Evolutionary conservation across 139 green algal species (phyloP).

Genomic region (Ostreobium quekettii): DNA sequence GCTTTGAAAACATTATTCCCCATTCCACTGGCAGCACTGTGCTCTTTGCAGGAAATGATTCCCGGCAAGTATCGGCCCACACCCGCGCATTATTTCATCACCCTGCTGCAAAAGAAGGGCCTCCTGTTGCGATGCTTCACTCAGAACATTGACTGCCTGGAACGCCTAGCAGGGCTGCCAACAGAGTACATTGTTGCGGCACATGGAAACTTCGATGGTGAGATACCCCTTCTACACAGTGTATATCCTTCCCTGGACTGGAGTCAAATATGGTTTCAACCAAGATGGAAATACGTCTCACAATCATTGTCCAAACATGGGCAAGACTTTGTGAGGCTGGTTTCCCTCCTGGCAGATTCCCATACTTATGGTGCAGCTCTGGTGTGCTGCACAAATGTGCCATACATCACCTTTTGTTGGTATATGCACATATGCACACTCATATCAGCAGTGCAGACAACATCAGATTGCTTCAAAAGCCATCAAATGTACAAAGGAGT

Average conservation of each 20-base stretch:
- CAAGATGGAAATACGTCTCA: neutral
- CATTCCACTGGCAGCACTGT: no score
- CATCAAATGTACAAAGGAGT: no score
- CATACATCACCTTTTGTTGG: no score
- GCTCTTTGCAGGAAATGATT: slow-evolving; percentile 43
- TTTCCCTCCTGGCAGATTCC: neutral
- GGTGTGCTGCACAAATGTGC: no score
- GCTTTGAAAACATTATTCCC: neutral
- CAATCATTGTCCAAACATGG: neutral
- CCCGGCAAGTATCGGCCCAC: slow-evolving; percentile 66
- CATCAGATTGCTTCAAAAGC: no score
- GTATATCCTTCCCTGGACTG: slow-evolving; percentile 2
- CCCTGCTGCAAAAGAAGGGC: slow-evolving; percentile 75
- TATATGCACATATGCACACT: no score
- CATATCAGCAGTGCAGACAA: no score
- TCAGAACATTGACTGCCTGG: slow-evolving; percentile 81
- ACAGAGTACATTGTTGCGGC: slow-evolving; percentile 55
- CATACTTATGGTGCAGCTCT: neutral
- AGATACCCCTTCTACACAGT: slow-evolving; percentile 14
- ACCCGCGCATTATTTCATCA: slow-evolving; percentile 68
- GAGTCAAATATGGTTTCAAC: neutral
- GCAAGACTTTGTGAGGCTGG: neutral
- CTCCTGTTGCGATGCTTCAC: slow-evolving; percentile 55
- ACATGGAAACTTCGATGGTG: slow-evolving; percentile 82
- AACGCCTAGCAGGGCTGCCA: slow-evolving; percentile 51